These are phyloP conservation scores for Acanthamoeba healyi DNA, from an alignment of 208 protist genomes.

Conservation along the genomic window DNA sequence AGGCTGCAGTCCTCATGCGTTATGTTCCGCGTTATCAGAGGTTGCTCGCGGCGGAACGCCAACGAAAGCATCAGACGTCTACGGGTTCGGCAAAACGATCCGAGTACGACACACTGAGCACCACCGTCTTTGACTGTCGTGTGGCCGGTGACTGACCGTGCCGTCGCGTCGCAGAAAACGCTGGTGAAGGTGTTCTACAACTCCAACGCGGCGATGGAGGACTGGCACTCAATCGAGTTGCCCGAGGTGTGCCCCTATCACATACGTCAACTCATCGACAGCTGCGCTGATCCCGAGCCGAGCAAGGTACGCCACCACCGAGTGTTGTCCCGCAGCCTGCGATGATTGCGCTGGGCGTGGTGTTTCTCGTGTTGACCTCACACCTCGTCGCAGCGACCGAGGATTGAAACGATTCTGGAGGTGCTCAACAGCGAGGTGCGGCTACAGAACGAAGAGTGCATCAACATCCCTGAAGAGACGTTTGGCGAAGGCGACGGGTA, in stretches of 20 bases:
- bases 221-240: conserved; percentile 25
- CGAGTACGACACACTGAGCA: neutral
- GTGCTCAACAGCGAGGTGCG: neutral
- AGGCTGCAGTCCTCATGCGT: no score
- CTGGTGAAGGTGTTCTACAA: conserved; percentile 48
- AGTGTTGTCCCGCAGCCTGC: no score
- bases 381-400: neutral
- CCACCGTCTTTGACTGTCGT: no score
- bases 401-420: neutral
- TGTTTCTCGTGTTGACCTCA: neutral
- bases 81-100: conserved; percentile 8
- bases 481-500: conserved; percentile 33
- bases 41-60: neutral
- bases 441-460: neutral
- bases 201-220: conserved; percentile 14
- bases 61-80: neutral
- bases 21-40: neutral
- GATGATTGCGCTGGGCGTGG: no score
- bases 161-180: neutral
- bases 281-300: neutral
- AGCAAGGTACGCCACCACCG: neutral
- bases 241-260: conserved; percentile 41
- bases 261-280: neutral
- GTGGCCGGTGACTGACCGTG: no score
- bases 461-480: neutral